Conservation (phyloP, 2,329 filamentous ascomycete genomes). For the Rugonectria rugulosa region DNA sequence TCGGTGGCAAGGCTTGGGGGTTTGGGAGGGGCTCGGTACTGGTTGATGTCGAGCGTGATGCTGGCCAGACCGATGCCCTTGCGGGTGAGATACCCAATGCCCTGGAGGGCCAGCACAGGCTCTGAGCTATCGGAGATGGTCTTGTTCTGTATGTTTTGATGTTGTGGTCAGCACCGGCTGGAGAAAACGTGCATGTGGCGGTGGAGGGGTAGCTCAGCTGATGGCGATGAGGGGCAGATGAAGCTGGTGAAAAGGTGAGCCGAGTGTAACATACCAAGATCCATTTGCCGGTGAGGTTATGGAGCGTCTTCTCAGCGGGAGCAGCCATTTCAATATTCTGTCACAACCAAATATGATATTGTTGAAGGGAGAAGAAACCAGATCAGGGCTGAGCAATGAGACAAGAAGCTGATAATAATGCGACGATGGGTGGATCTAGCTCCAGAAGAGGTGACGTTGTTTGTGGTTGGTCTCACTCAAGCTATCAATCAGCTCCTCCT, state of each 20-base stretch:
- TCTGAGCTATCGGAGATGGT: constrained; percentile 73
- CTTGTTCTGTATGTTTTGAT: constrained; percentile 71
- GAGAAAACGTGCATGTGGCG: not conserved
- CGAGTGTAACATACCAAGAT: constrained; percentile 63
- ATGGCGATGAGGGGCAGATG: constrained; percentile 1
- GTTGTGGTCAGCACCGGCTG: constrained; percentile 8
- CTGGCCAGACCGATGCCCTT: constrained; percentile 75
- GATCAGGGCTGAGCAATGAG: too few species aligned
- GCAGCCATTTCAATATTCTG: constrained; percentile 67
- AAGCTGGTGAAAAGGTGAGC: not conserved
- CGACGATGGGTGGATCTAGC: constrained; percentile 3
- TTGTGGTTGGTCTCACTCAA: not conserved
- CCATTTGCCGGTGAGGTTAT: constrained; percentile 75
- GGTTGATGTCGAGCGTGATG: constrained; percentile 69
- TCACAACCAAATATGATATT: not conserved
- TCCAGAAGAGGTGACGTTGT: not conserved
- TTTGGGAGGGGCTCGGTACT: constrained; percentile 57
- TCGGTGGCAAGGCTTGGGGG: constrained; percentile 50
- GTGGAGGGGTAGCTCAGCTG: constrained; percentile 9
- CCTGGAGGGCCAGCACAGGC: constrained; percentile 74
- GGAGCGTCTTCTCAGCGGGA: constrained; percentile 70
- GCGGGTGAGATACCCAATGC: constrained; percentile 74
- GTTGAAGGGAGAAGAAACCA: not conserved
- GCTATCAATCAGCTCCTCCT: not conserved
- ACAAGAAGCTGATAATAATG: not conserved